Evolutionary conservation across 2,329 filamentous ascomycete genomes (phyloP), one percentile per base, ranked within the genome.

Genomic region (Cytospora chrysosperma): DNA sequence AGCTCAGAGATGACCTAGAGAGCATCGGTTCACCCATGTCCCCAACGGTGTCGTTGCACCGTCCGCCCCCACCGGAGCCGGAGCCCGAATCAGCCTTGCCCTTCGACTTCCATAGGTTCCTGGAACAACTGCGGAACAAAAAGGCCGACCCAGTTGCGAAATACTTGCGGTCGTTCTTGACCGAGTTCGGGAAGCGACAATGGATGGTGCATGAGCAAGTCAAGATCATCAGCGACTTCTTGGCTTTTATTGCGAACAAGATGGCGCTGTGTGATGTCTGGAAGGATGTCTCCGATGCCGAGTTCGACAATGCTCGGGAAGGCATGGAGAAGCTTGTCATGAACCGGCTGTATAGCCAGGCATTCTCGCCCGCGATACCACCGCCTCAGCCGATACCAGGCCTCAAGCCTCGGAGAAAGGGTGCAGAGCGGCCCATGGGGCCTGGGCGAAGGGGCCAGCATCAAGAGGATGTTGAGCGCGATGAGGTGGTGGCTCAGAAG

Each of bases 171-270:
- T 98, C 95, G 0, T 99, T 99, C 71, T 79, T 99, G 32, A 88
- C 87, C 56, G 96, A 99, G 75, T 99, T 99, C 76, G 92, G 88
- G 40, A 99, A 98, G 79, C 92, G 93, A 69, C 95, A 98, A 76
- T 99, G 95, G 95, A 96, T 97, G 91, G 95, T 97, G 8, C 95
- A 99, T 74, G 95, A 99, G 77, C 95, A 99, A 75, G 95, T 98
- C 74, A 99, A 99, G 78, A 98, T 99, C 67, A 97, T 99, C 66
- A 88, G 92, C 68, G 96, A 99, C 74, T 99, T 99, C 70, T 81
- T 99, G 55, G 88, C 93, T 52, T 99, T 99, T 72, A 99, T 99
- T 68, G 91, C 91, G 60, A 97, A 97, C 78, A 98, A 98, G 79
- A 99, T 99, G 96, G 92, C 90, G 17, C 85, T 92, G 68, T 99